A percentile compares a stretch with the other conserved stretches of the same genome.
Conservation (phyloP, 257 asterid genomes). For the Gardenia jasminoides region DNA sequence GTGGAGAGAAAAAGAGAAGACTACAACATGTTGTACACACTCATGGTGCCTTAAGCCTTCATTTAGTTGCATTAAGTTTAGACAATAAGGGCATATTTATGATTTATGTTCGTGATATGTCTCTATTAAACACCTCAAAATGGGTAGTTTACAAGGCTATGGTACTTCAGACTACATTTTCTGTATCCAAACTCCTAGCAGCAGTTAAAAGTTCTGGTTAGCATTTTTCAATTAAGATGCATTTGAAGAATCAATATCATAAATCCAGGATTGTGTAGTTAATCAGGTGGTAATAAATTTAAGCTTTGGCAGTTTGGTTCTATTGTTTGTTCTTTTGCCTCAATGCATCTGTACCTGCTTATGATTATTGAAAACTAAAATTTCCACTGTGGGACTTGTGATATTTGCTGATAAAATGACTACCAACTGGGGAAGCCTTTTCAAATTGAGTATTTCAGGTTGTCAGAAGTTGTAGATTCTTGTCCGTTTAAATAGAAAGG, state of each 20-base stretch:
- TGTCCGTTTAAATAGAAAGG: not conserved
- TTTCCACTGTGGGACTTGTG: not conserved
- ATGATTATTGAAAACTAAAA: not conserved
- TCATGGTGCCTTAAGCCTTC: not conserved
- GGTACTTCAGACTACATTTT: not conserved
- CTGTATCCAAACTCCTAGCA: not conserved
- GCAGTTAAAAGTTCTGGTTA: not conserved
- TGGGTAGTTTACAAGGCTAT: too few species aligned
- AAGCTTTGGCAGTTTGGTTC: not conserved
- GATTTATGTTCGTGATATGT: too few species aligned
- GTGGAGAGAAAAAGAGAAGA: not conserved
- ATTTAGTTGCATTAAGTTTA: slow-evolving; percentile 1
- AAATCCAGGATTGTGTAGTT: not conserved
- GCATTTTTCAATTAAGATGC: not conserved
- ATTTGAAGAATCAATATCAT: too few species aligned
- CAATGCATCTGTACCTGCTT: not conserved
- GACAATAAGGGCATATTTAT: not conserved
- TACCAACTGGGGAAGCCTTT: not conserved
- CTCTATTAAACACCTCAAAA: too few species aligned
- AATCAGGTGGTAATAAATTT: not conserved
- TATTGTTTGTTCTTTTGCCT: not conserved
- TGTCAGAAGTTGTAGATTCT: not conserved
- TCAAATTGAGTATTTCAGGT: not conserved
- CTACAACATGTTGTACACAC: not conserved
- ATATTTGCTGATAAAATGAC: not conserved